Base-by-base conservation (phyloP, 768 basidiomycete genomes). In the Mycena filopes region DNA sequence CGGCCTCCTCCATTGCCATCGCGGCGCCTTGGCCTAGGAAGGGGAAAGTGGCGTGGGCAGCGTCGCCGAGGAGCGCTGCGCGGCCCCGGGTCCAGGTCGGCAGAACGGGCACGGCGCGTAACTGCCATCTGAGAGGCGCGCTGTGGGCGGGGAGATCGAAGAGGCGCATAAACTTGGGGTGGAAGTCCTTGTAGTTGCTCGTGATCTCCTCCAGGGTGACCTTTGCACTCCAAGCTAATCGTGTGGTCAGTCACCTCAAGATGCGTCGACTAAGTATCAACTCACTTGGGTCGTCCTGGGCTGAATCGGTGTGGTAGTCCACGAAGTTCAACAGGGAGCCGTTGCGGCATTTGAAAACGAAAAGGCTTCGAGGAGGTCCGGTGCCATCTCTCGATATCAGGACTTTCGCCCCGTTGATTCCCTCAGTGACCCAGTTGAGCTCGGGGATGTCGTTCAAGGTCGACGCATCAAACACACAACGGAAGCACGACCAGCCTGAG, bases 21-120 rank as follows among this genome's bases (percentile, higher is more conserved):
- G 65, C 75, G 16, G 74, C 75, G 25, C 75, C 73, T 53, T 72
- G 71, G 8, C 71, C 75, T 20, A 70, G 45, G 26, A 66, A 55
- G 6, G 75, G 73, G 2, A 68, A 67, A 29, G 73, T 76, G 11
- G 73, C 75, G 50, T 76, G 75, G 18, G 73, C 71, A 8, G 63
- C 67, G 33, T 65, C 67, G 16, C 67, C 66, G 8, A 66, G 23
- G 29, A 65, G 51, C 4, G 56, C 58, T 5, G 60, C 51, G 18
- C 55, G 59, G 9, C 67, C 63, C 38, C 43, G 48, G 11, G 62
- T 53, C 63, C 67, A 65, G 13, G 54, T 65, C 2, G 42, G 43
- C 20, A 69, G 48, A n/a, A 61, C 2, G 21, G 67, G 67, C 46
- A 69, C 9, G 2, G 51, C 60, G 20, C 59, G 63, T 11, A 69